Evolutionary conservation across 371 early-diverging fungal species (phyloP).

Genomic region (Mucor racemosus): DNA sequence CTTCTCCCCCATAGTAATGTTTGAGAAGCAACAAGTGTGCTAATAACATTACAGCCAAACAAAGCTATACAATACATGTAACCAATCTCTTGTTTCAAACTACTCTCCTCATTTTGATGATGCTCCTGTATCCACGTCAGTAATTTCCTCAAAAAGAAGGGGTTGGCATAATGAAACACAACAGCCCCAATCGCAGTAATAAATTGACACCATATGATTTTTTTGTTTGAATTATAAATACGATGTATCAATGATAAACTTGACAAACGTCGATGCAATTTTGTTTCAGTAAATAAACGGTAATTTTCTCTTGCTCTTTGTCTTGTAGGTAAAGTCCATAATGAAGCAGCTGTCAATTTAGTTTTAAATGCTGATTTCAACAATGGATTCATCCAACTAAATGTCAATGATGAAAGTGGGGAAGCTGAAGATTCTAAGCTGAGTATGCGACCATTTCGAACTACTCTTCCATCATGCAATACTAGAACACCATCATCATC

Average conservation of each 20-base stretch:
- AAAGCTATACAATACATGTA: slow-evolving; percentile 60
- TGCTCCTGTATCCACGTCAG: slow-evolving; percentile 54
- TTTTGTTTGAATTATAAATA: slow-evolving; percentile 41
- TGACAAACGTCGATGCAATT: background rate
- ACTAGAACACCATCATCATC: slow-evolving; percentile 51
- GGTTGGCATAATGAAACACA: slow-evolving; percentile 59
- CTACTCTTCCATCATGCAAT: slow-evolving; percentile 47
- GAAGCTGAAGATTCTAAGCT: slow-evolving; percentile 70
- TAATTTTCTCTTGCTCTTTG: slow-evolving; percentile 51
- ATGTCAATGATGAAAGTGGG: slow-evolving; percentile 65
- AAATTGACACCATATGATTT: slow-evolving; percentile 47
- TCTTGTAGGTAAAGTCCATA: slow-evolving; percentile 70
- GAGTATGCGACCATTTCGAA: slow-evolving; percentile 56
- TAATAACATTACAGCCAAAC: slow-evolving; percentile 56
- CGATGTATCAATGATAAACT: slow-evolving; percentile 17
- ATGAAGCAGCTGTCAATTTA: slow-evolving; percentile 60
- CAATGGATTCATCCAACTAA: slow-evolving; percentile 80
- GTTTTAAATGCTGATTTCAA: slow-evolving; percentile 63
- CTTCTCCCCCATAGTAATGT: slow-evolving; percentile 64
- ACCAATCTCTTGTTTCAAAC: slow-evolving; percentile 36
- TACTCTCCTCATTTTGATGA: slow-evolving; percentile 15
- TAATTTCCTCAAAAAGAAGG: slow-evolving; percentile 54
- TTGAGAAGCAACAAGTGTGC: slow-evolving; percentile 62
- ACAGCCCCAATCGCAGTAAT: slow-evolving; percentile 58
- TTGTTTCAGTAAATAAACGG: slow-evolving; percentile 29